phyloP scores from a whole-genome alignment of 2,329 filamentous ascomycete species.

The Curvularia spicifera region DNA sequence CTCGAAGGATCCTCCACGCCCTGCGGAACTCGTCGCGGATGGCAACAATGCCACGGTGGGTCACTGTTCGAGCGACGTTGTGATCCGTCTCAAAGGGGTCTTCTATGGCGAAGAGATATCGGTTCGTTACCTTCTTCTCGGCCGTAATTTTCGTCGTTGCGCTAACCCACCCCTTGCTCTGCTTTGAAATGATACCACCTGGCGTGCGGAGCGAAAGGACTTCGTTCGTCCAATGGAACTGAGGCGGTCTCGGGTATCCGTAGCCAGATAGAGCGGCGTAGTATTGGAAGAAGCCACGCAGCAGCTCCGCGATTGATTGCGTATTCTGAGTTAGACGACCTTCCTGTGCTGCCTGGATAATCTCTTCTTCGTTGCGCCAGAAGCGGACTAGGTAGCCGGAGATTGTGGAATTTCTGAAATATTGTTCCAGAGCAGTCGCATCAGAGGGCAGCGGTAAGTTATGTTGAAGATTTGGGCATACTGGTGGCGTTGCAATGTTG shows the following conservation, averaged over 20 bases:
- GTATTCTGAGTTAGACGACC: constrained; percentile 70
- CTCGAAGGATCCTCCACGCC: constrained; percentile 68
- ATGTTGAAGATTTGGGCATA: constrained; percentile 81
- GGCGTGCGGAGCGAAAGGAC: constrained; percentile 77
- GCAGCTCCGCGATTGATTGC: constrained; percentile 72
- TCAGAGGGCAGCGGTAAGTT: constrained; percentile 46
- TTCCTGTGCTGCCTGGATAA: constrained; percentile 64
- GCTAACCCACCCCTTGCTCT: constrained; percentile 84
- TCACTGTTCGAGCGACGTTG: constrained; percentile 87
- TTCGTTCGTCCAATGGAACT: constrained; percentile 81
- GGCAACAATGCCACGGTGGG: constrained; percentile 78
- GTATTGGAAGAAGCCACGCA: constrained; percentile 88
- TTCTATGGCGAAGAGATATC: constrained; percentile 88
- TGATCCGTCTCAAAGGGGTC: constrained; percentile 89
- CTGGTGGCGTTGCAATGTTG: constrained; percentile 79
- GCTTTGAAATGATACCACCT: constrained; percentile 74
- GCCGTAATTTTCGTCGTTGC: constrained; percentile 71
- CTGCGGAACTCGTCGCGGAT: constrained; percentile 86
- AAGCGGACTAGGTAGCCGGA: constrained; percentile 76
- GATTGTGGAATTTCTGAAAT: constrained; percentile 55
- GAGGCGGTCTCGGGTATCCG: constrained; percentile 51
- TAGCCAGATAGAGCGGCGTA: constrained; percentile 65
- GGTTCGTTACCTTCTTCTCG: constrained; percentile 73
- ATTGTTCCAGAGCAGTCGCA: constrained; percentile 38
- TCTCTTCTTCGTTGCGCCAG: constrained; percentile 76